Evolutionary conservation across 202 grass and related monocot species (phyloP).

Genomic region (Musa balbisiana): DNA sequence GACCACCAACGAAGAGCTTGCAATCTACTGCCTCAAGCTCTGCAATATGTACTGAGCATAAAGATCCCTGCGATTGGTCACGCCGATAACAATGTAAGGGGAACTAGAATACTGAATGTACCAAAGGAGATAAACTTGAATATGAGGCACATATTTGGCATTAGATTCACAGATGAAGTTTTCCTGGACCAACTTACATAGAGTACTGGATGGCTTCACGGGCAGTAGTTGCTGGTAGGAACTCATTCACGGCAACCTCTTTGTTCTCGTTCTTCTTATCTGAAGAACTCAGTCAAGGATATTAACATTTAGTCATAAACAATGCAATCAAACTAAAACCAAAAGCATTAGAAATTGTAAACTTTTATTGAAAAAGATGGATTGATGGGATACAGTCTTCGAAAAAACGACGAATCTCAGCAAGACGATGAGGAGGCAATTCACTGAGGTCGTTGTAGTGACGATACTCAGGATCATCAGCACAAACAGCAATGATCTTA

Average conservation of each 20-base stretch:
- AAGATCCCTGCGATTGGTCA: conserved; percentile 30
- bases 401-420: conserved; percentile 82
- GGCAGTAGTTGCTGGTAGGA: conserved; percentile 48
- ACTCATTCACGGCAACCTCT: conserved; percentile 72
- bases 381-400: conserved; percentile 57
- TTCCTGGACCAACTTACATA: conserved; percentile 39
- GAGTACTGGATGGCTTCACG: conserved; percentile 79
- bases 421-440: conserved; percentile 74
- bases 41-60: conserved; percentile 51
- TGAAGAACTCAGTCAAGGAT: conserved; percentile 30
- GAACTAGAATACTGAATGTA: too few relatives aligned
- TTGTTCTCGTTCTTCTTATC: conserved; percentile 99
- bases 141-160: too few relatives aligned
- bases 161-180: too few relatives aligned
- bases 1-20: conserved; percentile 4
- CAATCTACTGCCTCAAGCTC: conserved; percentile 43
- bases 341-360: background rate
- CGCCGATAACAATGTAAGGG: background rate
- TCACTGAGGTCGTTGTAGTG: conserved; percentile 68
- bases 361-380: background rate
- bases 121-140: too few relatives aligned
- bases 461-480: conserved; percentile 83
- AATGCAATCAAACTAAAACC: background rate
- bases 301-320: background rate
- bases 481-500: conserved; percentile 91